Percentiles rank a stretch among this genome's conserved stretches.
These are phyloP conservation scores for Chytridium lagenaria DNA, from an alignment of 371 early-diverging fungal species.

Conservation along the genomic window DNA sequence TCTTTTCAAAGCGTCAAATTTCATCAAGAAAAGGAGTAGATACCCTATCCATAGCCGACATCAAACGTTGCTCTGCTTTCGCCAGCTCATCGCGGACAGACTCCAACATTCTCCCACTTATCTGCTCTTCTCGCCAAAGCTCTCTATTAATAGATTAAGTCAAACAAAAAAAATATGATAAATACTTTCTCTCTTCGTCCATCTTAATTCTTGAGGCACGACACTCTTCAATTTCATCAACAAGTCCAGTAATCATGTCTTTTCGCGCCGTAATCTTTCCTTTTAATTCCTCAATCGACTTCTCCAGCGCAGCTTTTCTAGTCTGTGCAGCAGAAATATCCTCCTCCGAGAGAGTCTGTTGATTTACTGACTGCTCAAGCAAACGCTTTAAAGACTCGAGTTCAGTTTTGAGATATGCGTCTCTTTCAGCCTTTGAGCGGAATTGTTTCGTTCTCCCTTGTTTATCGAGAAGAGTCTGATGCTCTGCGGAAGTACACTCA, in stretches of 20 bases:
- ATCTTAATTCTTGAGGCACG: slow-evolving; percentile 58
- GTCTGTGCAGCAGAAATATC: slow-evolving; percentile 41
- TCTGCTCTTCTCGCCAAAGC: slow-evolving; percentile 92
- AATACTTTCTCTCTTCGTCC: slow-evolving; percentile 77
- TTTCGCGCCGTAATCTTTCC: slow-evolving; percentile 50
- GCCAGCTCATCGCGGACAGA: slow-evolving; percentile 76
- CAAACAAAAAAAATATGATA: background rate
- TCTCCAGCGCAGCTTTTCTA: slow-evolving; percentile 41
- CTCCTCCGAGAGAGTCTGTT: slow-evolving; percentile 47
- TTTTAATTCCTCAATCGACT: slow-evolving; percentile 54
- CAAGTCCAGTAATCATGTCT: slow-evolving; percentile 24
- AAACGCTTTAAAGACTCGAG: slow-evolving; percentile 67
- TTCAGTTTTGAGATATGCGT: slow-evolving; percentile 74
- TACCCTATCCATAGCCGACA: slow-evolving; percentile 80
- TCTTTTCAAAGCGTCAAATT: slow-evolving; percentile 12
- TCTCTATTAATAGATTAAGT: slow-evolving; percentile 32
- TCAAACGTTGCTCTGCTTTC: slow-evolving; percentile 74
- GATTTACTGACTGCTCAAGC: slow-evolving; percentile 57
- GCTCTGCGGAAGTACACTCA: slow-evolving; percentile 56
- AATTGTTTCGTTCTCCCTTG: slow-evolving; percentile 85
- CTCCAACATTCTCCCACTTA: slow-evolving; percentile 69
- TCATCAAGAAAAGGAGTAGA: background rate
- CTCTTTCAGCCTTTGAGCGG: slow-evolving; percentile 70
- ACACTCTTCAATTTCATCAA: slow-evolving; percentile 24
- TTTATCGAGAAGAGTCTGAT: slow-evolving; percentile 72